Conservation (phyloP, 2,329 filamentous ascomycete genomes). For the Botrytis galanthina region DNA sequence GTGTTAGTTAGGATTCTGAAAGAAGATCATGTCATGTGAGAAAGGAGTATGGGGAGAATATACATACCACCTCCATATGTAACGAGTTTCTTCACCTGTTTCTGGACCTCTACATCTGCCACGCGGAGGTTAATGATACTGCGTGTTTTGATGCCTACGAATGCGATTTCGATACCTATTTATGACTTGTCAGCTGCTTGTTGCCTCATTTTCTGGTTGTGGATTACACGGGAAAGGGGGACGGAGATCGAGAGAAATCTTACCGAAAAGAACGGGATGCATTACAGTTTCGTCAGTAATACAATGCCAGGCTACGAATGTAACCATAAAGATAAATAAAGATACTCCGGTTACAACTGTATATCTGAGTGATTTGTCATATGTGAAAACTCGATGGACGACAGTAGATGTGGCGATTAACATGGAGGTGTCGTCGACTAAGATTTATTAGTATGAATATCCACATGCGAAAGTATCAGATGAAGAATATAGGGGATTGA, state of each 20-base stretch:
- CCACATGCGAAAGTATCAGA: neutral
- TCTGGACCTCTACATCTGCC: slow-evolving; percentile 27
- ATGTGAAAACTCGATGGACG: slow-evolving; percentile 49
- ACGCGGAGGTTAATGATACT: slow-evolving; percentile 34
- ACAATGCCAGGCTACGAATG: slow-evolving; percentile 43
- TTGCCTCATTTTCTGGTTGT: neutral
- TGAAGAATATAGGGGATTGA: neutral
- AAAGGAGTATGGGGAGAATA: neutral
- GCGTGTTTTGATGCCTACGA: slow-evolving; percentile 31
- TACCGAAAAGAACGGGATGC: slow-evolving; percentile 30
- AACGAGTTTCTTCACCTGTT: slow-evolving; percentile 30
- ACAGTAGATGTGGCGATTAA: slow-evolving; percentile 52
- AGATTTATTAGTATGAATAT: slow-evolving; percentile 38
- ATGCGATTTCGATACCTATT: slow-evolving; percentile 28
- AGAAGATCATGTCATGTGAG: neutral
- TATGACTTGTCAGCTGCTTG: neutral
- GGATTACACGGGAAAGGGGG: neutral
- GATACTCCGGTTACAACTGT: slow-evolving; percentile 43
- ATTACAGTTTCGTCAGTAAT: slow-evolving; percentile 26
- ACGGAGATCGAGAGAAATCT: neutral
- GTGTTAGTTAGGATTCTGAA: neutral
- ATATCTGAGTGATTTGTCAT: slow-evolving; percentile 48
- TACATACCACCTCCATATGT: slow-evolving; percentile 33
- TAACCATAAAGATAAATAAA: slow-evolving; percentile 43
- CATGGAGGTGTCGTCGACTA: slow-evolving; percentile 59